Conservation (phyloP, 2,329 filamentous ascomycete species). For the Blastomyces silverae region DNA sequence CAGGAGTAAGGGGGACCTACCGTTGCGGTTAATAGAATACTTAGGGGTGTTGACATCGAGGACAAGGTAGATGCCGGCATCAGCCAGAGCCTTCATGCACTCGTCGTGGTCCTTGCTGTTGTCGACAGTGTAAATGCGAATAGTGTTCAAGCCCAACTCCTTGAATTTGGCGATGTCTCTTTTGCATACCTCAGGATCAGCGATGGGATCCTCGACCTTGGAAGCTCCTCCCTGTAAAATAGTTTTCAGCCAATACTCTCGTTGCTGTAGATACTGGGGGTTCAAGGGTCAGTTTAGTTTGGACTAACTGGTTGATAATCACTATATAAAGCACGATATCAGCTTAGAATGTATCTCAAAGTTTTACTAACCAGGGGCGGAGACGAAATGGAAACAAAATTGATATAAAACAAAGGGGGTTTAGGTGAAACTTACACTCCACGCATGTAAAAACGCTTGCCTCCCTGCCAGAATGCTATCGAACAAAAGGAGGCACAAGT, state of each 20-base stretch:
- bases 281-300: neutral
- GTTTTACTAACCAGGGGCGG: neutral
- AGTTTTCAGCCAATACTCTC: constrained; percentile 12
- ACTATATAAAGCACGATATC: constrained; percentile 47
- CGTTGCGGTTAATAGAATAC: constrained; percentile 74
- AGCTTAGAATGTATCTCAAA: constrained; percentile 33
- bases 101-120: constrained; percentile 73
- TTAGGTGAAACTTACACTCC: constrained; percentile 34
- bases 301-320: constrained; percentile 56
- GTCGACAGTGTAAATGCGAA: constrained; percentile 89
- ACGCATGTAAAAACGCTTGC: constrained; percentile 50
- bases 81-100: constrained; percentile 74
- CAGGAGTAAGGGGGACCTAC: constrained; percentile 6
- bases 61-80: constrained; percentile 86
- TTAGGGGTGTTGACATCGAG: constrained; percentile 85
- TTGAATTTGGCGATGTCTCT: constrained; percentile 78
- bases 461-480: constrained; percentile 56
- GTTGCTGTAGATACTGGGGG: neutral
- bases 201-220: constrained; percentile 64
- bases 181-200: constrained; percentile 61
- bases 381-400: neutral
- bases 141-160: constrained; percentile 79
- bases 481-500: constrained; percentile 24
- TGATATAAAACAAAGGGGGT: neutral
- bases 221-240: constrained; percentile 50